Base-by-base conservation (phyloP, 2,329 filamentous ascomycete species). In the Didymella exigua region DNA sequence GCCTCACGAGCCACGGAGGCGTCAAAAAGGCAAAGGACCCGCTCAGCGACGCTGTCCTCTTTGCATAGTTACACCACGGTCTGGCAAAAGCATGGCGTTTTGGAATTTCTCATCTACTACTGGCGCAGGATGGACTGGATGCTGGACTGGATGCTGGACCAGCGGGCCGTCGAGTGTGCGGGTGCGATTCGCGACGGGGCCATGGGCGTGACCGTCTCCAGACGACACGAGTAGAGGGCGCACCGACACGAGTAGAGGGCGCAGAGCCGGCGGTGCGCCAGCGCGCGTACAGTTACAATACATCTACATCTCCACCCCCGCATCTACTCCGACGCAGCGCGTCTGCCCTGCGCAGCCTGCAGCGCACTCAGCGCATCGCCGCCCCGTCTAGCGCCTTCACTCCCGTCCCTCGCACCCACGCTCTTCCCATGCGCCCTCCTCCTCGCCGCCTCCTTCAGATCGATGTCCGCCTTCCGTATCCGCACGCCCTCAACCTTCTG, bases 11-110 rank as follows among this genome's bases (percentile, higher is more conserved):
- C 6, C 81, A 83, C 54, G 87, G 88, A 13, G 86, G 86, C 36
- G 81, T 83, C 56, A 83, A 82, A 76, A 81, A 80, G 70, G 82
- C 85, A 66, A 82, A 81, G 64, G 85, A 90, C 74, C 86, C 86
- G 61, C 79, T 97, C 75, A 92, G 96, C 77, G 88, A 89, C 61
- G 85, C 84, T 72, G 82, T 86, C 64, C 77, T 96, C 53, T 96
- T 96, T 79, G 85, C 87, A 66, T 93, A 82, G 79, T 54, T 54
- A 54, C 23, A 36, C 42, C 51, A 42, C 10, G 48, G 33, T 40
- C 43, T 45, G 40, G 45, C 52, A 60, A 59, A 61, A 55, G 48
- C 47, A 58, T 57, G 65, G 63, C 63, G 62, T 67, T 66, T 23
- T 48, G 24, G 48, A 44, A 33, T 56, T 53, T 47, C 16, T 56